Evolutionary conservation across 306 rosid genomes (phyloP), one percentile per base, ranked within the genome.

Genomic region (Dicorynia guianensis): DNA sequence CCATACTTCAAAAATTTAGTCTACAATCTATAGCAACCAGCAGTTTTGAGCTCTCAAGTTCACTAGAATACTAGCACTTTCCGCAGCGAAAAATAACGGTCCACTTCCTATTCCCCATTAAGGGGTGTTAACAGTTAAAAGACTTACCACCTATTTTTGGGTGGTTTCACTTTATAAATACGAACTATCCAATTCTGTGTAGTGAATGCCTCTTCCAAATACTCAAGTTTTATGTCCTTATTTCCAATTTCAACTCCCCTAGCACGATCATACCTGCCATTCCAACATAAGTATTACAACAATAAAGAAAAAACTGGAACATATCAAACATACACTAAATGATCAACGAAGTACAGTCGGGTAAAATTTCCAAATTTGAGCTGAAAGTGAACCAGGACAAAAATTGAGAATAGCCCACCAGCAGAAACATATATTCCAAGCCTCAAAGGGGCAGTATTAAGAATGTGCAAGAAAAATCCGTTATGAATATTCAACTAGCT

Each of bases 201-300:
- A 42, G 99, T 96, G 80, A 87, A 89, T 0, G 99, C 98, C 96
- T 96, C 99, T 87, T 96, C 99, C 92, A 92, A 83, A 75, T 96
- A 81, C 83, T 92, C 98, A 15, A 96, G 97, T 78, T 92, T 90
- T 82, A 96, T 84, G 85, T 96, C 97, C 81, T 96, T 92, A 43
- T 96, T 96, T 67, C 99, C 99, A 82, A 96, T 96, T 87, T 96
- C 99, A 72, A 92, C 99, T 63, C 99, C 98, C 75, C 99, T 84
- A 0, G 99, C 99, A 1, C 99, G 99, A 89, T 96, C 99, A 52
- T 74, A 96, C 88, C 99, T 96, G 87, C 60, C 75, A 77, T 75
- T 77, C 18, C 56, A 82, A 20, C 56, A 64, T 18, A 19, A 30
- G 46, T 5, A 25, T 57, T 47, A 59, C 30, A 10, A 43, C n/a